Percentiles rank a stretch among this genome's conserved stretches.
Conservation (phyloP, 1,284 basidiomycete species). For the Malassezia sp. region DNA sequence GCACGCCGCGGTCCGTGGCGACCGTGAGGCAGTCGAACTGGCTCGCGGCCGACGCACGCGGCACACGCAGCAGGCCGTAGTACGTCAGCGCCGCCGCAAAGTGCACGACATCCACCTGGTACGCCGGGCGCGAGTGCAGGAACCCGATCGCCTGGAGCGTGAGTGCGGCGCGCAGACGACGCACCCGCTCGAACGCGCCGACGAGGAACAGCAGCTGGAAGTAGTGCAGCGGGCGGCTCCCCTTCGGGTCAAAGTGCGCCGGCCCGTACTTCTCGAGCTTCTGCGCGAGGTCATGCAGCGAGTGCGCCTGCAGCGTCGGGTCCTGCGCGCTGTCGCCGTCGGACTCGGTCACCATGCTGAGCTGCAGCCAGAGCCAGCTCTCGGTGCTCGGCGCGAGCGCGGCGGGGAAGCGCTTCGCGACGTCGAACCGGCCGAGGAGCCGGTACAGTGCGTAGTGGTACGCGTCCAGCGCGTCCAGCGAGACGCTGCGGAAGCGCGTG, state of each 20-base stretch:
- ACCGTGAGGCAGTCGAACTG: constrained; percentile 50
- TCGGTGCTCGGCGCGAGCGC: constrained; percentile 83
- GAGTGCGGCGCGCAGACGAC: too few relatives aligned
- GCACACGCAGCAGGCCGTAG: constrained; percentile 78
- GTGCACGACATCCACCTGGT: constrained; percentile 87
- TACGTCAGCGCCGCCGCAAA: constrained; percentile 83
- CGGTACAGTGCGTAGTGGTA: constrained; percentile 95
- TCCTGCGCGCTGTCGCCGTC: constrained; percentile 27
- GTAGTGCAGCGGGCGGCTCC: constrained; percentile 61
- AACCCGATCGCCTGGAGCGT: constrained; percentile 82
- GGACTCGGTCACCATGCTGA: constrained; percentile 57
- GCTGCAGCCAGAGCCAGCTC: constrained; percentile 98
- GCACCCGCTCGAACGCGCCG: constrained; percentile 91
- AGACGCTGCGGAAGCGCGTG: constrained; percentile 57
- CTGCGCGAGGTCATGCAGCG: constrained; percentile 66
- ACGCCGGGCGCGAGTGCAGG: constrained; percentile 74
- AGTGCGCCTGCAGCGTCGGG: constrained; percentile 51
- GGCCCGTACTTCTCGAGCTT: constrained; percentile 67
- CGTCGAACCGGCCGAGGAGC: constrained; percentile 82
- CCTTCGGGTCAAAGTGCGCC: constrained; percentile 73
- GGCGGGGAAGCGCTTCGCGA: constrained; percentile 64
- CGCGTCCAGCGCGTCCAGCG: constrained; percentile 59
- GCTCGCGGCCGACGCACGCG: constrained; percentile 63
- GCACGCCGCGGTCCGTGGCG: constrained; percentile 17
- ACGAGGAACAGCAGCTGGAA: constrained; percentile 80